Conservation (phyloP, 2,329 filamentous ascomycete genomes). For the Neonectria neomacrospora region DNA sequence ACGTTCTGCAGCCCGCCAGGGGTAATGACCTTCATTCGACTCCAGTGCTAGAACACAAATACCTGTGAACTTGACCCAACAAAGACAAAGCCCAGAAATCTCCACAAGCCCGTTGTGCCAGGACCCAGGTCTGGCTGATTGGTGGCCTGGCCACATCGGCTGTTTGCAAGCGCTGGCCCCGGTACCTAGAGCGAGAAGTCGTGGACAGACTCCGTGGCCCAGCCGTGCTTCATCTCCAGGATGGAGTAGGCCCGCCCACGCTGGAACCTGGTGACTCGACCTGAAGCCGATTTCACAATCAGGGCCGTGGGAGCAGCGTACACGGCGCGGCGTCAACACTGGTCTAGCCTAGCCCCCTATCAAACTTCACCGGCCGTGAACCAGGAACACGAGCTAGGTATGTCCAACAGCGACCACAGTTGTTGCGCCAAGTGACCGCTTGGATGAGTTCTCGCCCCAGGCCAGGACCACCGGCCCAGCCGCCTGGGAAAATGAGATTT, state of each 20-base stretch:
- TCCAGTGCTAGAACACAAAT: neutral
- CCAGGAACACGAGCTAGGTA: conserved; percentile 12
- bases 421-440: neutral
- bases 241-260: neutral
- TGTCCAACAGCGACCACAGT: conserved; percentile 9
- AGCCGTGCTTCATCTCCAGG: neutral
- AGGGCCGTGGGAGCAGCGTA: neutral
- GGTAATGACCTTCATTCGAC: neutral
- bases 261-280: neutral
- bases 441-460: neutral
- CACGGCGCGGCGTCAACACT: conserved; percentile 1
- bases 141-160: neutral
- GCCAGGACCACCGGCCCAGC: neutral
- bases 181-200: neutral
- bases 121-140: neutral
- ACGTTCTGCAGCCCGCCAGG: neutral
- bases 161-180: neutral
- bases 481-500: neutral
- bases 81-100: neutral
- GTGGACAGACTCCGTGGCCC: neutral
- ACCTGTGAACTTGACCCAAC: neutral
- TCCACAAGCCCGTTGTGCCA: neutral
- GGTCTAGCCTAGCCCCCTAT: conserved; percentile 12
- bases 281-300: neutral
- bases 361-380: conserved; percentile 13